Percentiles rank a stretch among this genome's conserved stretches.
Evolutionary conservation across 208 protist genomes (phyloP).

Genomic region (Trypanosoma vivax): DNA sequence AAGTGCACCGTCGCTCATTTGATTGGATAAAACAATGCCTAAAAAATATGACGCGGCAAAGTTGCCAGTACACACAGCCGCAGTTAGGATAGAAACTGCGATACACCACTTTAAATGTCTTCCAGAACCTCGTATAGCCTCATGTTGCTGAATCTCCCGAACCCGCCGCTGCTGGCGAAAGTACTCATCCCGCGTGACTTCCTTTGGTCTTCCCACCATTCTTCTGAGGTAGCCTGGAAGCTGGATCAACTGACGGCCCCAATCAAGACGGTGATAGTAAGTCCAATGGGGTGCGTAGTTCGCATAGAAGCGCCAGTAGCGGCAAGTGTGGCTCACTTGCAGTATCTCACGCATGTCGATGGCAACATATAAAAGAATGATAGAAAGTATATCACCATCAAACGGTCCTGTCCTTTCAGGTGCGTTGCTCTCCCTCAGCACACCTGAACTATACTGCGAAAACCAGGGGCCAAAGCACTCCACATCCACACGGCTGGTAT

Average conservation of each 20-base stretch:
- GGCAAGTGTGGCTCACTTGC: conserved; percentile 48
- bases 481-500: conserved; percentile 53
- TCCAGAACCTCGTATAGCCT: conserved; percentile 39
- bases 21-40: conserved; percentile 51
- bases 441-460: conserved; percentile 22
- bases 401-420: conserved; percentile 66
- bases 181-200: conserved; percentile 77
- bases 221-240: conserved; percentile 56
- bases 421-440: conserved; percentile 12
- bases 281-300: conserved; percentile 84
- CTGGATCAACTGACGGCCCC: conserved; percentile 35
- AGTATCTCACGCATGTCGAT: conserved; percentile 50
- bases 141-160: conserved; percentile 44
- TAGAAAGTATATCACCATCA: conserved; percentile 56
- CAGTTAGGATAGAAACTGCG: conserved; percentile 58
- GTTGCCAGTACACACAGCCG: conserved; percentile 48
- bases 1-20: conserved; percentile 47
- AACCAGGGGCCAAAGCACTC: conserved; percentile 77
- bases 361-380: conserved; percentile 66
- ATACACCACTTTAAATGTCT: conserved; percentile 69
- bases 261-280: conserved; percentile 53
- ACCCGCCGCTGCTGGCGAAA: conserved; percentile 51
- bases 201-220: conserved; percentile 63
- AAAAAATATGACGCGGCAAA: conserved; percentile 73
- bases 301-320: conserved; percentile 73